phyloP scores from a whole-genome alignment of 2,329 filamentous ascomycete species.

The Botrytis aclada region DNA sequence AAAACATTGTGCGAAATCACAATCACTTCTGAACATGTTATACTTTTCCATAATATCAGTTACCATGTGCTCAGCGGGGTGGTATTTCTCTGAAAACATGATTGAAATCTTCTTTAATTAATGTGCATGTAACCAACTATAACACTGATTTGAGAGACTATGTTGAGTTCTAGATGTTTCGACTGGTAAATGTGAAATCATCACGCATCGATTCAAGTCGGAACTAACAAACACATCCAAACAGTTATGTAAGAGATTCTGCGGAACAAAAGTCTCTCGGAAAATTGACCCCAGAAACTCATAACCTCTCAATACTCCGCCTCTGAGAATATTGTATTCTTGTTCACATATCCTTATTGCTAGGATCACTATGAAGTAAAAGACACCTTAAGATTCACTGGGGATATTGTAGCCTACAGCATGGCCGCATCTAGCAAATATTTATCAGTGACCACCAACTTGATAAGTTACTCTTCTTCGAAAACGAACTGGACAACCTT shows the following conservation, averaged over 20 bases:
- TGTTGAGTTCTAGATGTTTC: fast-evolving
- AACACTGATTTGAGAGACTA: not conserved
- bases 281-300: not conserved
- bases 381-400: not conserved
- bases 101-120: not conserved
- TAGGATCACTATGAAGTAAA: not conserved
- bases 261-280: not conserved
- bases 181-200: not conserved
- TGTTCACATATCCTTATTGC: not conserved
- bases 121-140: not conserved
- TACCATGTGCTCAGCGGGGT: no score
- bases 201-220: not conserved
- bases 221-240: not conserved
- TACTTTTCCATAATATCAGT: not conserved
- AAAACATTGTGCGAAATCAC: not conserved
- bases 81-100: not conserved
- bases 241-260: fast-evolving
- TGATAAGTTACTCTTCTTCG: not conserved
- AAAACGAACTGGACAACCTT: not conserved
- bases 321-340: fast-evolving
- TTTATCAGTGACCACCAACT: not conserved
- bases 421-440: not conserved
- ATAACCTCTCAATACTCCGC: not conserved
- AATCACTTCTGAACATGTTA: not conserved
- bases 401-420: not conserved